phyloP scores from a whole-genome alignment of 768 basidiomycete species.

The Suillus brevipes region DNA sequence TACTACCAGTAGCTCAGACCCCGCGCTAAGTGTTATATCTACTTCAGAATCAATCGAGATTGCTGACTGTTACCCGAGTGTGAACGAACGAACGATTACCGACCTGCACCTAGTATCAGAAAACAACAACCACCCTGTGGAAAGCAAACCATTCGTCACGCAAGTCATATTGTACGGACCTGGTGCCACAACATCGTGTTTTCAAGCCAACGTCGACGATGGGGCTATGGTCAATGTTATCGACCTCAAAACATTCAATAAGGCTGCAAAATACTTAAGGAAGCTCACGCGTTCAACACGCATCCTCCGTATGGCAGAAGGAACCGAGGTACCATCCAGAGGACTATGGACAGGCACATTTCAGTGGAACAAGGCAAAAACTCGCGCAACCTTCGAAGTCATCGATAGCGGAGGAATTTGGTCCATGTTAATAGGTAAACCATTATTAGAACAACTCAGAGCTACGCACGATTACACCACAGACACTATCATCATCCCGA shows the following conservation, averaged over 20 bases:
- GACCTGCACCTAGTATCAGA: too few species aligned
- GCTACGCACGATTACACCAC: conserved; percentile 26
- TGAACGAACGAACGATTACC: not conserved
- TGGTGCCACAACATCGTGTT: not conserved
- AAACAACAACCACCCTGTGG: too few species aligned
- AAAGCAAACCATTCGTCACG: not conserved
- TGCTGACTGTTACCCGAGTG: not conserved
- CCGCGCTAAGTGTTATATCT: too few species aligned
- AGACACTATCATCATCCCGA: conserved; percentile 2
- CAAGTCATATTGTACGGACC: too few species aligned
- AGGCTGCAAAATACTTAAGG: conserved; percentile 9
- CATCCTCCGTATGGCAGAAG: conserved; percentile 35
- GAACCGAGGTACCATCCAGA: conserved; percentile 11
- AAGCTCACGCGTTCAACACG: conserved; percentile 12
- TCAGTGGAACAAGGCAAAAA: not conserved
- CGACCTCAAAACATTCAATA: conserved; percentile 9
- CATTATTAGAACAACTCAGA: conserved; percentile 20
- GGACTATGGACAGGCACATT: conserved; percentile 12
- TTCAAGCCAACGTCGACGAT: conserved; percentile 24
- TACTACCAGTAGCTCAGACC: too few species aligned
- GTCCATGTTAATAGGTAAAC: conserved; percentile 34
- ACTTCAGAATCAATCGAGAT: too few species aligned
- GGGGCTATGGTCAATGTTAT: conserved; percentile 34
- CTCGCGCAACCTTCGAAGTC: conserved; percentile 3
- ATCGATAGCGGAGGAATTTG: conserved; percentile 27